Percentiles rank a stretch among this genome's conserved stretches.
Evolutionary conservation across 148 eudicot species (phyloP).

Genomic region (Rhododendron molle): DNA sequence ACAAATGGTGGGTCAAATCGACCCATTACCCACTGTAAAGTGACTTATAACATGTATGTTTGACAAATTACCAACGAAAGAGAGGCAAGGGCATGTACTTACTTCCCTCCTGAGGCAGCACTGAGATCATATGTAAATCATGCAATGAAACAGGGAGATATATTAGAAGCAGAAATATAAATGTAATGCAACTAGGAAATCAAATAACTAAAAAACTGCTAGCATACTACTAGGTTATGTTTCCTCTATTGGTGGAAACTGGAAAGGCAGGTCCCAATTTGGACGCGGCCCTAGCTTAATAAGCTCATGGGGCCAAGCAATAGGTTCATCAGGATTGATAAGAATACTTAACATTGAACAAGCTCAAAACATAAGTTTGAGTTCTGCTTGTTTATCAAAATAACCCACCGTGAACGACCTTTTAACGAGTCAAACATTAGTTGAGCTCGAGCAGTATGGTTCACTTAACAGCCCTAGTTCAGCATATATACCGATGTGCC

Average conservation of each 20-base stretch:
- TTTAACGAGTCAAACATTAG: background rate
- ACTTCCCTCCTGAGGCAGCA: conserved; percentile 94
- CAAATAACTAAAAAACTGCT: background rate
- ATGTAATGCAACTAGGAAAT: background rate
- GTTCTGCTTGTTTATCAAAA: background rate
- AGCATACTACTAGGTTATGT: background rate
- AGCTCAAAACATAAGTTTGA: background rate
- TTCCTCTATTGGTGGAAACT: background rate
- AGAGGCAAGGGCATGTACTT: conserved; percentile 31
- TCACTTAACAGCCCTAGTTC: background rate
- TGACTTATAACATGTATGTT: background rate
- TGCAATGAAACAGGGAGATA: conserved; percentile 23
- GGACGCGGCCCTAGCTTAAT: background rate
- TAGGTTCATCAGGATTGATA: background rate
- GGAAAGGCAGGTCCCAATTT: background rate
- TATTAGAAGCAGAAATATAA: conserved; percentile 16
- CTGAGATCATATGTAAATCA: conserved; percentile 38
- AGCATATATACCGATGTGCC: background rate
- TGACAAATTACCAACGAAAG: conserved; percentile 9
- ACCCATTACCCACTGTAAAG: background rate
- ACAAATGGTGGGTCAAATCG: background rate
- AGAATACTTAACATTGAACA: background rate
- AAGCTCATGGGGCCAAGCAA: background rate
- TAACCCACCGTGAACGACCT: background rate
- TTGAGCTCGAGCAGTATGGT: background rate